Conservation (phyloP, 345 rosid genomes). For the Hibiscus trionum region DNA sequence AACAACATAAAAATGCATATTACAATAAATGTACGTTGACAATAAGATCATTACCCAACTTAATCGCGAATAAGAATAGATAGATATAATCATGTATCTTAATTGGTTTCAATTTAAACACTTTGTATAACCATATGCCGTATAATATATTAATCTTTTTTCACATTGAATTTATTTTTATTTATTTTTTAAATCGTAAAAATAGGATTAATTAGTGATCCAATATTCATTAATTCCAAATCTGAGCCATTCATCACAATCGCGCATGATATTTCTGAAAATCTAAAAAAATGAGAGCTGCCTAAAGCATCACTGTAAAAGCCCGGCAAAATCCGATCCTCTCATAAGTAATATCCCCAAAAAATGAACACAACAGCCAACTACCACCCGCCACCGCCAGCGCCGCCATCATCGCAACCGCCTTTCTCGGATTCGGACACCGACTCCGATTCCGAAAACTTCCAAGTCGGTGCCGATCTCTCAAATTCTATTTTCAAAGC, state of each 20-base stretch:
- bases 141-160: too few species aligned
- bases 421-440: conserved; percentile 28
- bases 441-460: conserved; percentile 51
- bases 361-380: conserved; percentile 37
- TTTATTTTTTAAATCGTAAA: background rate
- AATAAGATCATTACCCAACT: too few species aligned
- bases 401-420: conserved; percentile 22
- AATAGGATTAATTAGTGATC: background rate
- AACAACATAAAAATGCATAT: too few species aligned
- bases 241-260: background rate
- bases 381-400: conserved; percentile 24
- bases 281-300: conserved; percentile 11
- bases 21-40: too few species aligned
- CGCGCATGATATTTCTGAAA: background rate
- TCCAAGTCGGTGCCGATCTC: conserved; percentile 39
- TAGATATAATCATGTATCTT: too few species aligned
- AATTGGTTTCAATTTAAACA: too few species aligned
- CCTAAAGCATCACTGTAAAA: background rate
- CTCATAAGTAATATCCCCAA: conserved; percentile 5
- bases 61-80: too few species aligned
- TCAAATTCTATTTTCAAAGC: conserved; percentile 72
- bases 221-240: background rate
- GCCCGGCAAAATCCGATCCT: background rate
- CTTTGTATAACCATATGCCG: too few species aligned
- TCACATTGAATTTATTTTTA: too few species aligned